Base-by-base conservation (phyloP, 306 rosid genomes). In the Oemleria cerasiformis region DNA sequence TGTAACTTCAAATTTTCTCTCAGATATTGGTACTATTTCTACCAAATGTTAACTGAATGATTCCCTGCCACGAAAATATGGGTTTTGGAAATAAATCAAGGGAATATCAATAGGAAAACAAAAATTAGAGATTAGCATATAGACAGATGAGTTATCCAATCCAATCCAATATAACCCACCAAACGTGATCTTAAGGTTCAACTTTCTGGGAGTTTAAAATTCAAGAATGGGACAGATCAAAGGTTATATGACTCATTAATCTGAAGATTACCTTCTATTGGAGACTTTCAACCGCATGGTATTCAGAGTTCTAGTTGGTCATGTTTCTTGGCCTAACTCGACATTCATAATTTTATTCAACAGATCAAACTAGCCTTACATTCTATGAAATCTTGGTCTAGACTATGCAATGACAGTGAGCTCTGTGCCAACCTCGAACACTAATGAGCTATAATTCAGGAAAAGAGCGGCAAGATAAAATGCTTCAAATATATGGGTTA, bases 231-330 rank as follows among this genome's bases (percentile, higher is more conserved):
- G 25, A 9, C 20, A 16, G 41, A 30, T 47, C 23, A 30, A 25
- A 16, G 40, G 70, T 47, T 4, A 44, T 14, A 65, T 64, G 68
- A 42, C n/a, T 42, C 19, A 6, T 64, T 12, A 23, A 65, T 53
- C 54, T 65, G n/a, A 42, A 65, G 55, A 45, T 12, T 44, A 23
- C 44, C 55, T 65, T 65, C 55, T 44, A 65, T n/a, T 20, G 13
- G n/a, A 53, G 6, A 4, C 4, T 14, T 47, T 47, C 51, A 47
- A 11, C 23, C 57, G 16, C 57, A 51, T 1, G 23, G 21, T 3
- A 11, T 47, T 47, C 51, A 47, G 17, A 14, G 51, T 17, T 47
- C 51, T 47, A 47, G 51, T 11, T 47, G n/a, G 15, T 47, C 5
- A 47, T 47, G 16, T 3, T 47, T 17, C 57, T n/a, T 21, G 19